Percentiles rank a stretch among this genome's conserved stretches.
These are phyloP conservation scores for Neurospora cerealis DNA, from an alignment of 495 filamentous ascomycete species.

Conservation along the genomic window DNA sequence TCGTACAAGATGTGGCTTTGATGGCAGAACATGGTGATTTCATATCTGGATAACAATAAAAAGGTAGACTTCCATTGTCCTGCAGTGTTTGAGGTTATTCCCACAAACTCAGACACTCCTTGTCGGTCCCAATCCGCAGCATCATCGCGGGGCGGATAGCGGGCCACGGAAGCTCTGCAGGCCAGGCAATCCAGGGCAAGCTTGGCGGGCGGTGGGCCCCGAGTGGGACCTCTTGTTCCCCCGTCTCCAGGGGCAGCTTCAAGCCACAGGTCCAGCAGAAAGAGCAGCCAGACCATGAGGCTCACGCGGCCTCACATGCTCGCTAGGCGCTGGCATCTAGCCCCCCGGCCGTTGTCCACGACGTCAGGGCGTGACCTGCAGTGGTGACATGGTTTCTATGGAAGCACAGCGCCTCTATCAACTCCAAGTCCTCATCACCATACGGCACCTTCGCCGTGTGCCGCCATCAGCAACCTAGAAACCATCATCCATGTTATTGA, in stretches of 20 bases:
- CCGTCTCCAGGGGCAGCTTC: neutral
- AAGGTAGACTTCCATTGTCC: neutral
- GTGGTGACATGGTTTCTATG: constrained; percentile 1
- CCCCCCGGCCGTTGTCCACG: constrained; percentile 2
- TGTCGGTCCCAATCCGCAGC: neutral
- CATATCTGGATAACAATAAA: neutral
- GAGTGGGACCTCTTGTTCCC: neutral
- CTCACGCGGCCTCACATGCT: neutral
- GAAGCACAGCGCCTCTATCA: neutral
- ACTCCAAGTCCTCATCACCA: neutral
- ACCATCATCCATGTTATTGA: neutral
- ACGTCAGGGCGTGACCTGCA: constrained; percentile 10
- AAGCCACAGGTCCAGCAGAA: neutral
- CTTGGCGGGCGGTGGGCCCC: neutral
- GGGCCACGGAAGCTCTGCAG: neutral
- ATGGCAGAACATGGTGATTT: neutral
- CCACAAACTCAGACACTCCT: neutral
- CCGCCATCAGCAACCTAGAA: neutral
- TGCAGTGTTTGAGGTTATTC: neutral
- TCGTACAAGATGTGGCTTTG: neutral
- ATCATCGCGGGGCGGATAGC: neutral
- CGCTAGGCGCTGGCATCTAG: neutral
- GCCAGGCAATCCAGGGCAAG: neutral
- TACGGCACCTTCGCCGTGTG: neutral
- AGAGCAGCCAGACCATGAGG: neutral